These are phyloP conservation scores for Penicillium goetzii DNA, from an alignment of 495 filamentous ascomycete species.

Conservation along the genomic window DNA sequence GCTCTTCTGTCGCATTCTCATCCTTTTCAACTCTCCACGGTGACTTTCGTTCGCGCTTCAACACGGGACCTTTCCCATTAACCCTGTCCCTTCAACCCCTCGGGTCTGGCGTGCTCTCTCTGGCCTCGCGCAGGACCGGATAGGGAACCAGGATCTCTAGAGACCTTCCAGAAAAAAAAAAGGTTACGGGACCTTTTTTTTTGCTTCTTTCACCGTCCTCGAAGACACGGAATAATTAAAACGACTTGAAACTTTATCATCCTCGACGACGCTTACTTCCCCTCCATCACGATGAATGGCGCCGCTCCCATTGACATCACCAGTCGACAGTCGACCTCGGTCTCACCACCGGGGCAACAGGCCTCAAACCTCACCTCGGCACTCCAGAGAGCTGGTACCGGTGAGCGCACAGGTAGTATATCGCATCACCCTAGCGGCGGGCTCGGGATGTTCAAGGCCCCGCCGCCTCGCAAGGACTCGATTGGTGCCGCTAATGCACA, in stretches of 20 bases:
- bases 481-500: slow-evolving; percentile 59
- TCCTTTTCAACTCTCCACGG: slow-evolving; percentile 44
- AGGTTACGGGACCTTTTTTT: slow-evolving; percentile 42
- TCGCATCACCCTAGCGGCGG: slow-evolving; percentile 48
- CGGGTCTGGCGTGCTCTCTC: slow-evolving; percentile 44
- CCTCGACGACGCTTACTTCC: slow-evolving; percentile 9
- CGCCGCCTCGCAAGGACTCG: slow-evolving; percentile 68
- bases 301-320: slow-evolving; percentile 69
- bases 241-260: background rate
- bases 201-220: slow-evolving; percentile 14
- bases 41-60: slow-evolving; percentile 45
- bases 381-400: slow-evolving; percentile 52
- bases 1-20: slow-evolving; percentile 38
- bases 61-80: slow-evolving; percentile 41
- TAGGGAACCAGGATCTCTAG: slow-evolving; percentile 39
- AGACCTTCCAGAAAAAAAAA: slow-evolving; percentile 11
- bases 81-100: slow-evolving; percentile 47
- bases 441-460: slow-evolving; percentile 63
- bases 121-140: slow-evolving; percentile 43
- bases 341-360: slow-evolving; percentile 63
- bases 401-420: slow-evolving; percentile 47
- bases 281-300: slow-evolving; percentile 51
- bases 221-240: background rate
- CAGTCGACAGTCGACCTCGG: slow-evolving; percentile 60
- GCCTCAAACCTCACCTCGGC: slow-evolving; percentile 66